These are phyloP conservation scores for Oryza rufipogon DNA, from an alignment of 176 grass and related monocot genomes.

Conservation along the genomic window DNA sequence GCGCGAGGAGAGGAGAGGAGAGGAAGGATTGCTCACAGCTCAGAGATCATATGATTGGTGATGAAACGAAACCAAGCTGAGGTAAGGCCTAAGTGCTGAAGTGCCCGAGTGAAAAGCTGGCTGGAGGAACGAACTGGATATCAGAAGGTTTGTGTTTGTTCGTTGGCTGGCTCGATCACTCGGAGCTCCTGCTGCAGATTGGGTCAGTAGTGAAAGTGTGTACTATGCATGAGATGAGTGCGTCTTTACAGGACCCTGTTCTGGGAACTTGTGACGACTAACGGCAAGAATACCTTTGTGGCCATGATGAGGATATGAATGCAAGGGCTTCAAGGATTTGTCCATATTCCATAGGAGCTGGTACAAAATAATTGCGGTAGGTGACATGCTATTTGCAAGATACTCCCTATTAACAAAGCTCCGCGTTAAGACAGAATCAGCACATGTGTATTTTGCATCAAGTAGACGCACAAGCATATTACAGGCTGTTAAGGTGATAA, in stretches of 20 bases:
- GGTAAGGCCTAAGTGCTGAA: background rate
- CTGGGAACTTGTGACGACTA: background rate
- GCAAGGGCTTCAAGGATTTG: background rate
- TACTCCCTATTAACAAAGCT: background rate
- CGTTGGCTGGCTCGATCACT: background rate
- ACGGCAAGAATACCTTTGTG: background rate
- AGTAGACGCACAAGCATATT: constrained; percentile 14
- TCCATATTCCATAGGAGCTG: background rate
- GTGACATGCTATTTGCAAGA: background rate
- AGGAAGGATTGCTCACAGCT: background rate
- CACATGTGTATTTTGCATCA: background rate
- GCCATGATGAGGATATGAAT: background rate
- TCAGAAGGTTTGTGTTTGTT: background rate
- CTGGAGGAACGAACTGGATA: background rate
- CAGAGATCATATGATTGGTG: background rate
- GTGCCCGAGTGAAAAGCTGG: background rate
- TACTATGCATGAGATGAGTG: background rate
- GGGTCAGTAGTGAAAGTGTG: background rate
- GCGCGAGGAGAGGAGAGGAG: no score
- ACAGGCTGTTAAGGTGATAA: background rate
- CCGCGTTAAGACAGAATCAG: background rate
- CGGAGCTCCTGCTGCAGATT: background rate
- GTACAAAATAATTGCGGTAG: background rate
- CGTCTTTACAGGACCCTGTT: background rate
- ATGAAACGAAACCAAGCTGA: background rate